Evolutionary conservation across 2,329 filamentous ascomycete species (phyloP).

Genomic region (Colletotrichum tropicale): DNA sequence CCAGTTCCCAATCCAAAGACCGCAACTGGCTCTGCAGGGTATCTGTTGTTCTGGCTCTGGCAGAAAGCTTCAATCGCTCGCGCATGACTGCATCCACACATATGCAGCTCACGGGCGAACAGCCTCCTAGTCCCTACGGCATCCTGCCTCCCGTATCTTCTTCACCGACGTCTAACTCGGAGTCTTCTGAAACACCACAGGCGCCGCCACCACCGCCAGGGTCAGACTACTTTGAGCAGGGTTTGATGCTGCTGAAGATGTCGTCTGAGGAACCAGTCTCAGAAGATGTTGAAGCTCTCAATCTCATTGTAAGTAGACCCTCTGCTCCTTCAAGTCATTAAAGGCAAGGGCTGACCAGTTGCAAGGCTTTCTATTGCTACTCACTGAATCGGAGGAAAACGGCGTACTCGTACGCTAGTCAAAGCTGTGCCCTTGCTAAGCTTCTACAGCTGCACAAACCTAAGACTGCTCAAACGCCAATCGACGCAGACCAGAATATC

Average conservation of each 20-base stretch:
- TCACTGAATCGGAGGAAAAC: conserved; percentile 19
- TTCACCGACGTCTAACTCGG: neutral
- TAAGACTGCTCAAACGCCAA: neutral
- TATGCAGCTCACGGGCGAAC: neutral
- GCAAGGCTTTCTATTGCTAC: conserved; percentile 20
- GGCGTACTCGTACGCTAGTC: conserved; percentile 17
- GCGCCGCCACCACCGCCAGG: conserved; percentile 10
- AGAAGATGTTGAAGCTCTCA: conserved; percentile 13
- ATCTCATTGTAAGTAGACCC: neutral
- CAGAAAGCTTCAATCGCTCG: conserved; percentile 19
- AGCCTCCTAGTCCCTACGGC: neutral
- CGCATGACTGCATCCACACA: neutral
- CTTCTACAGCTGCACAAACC: conserved; percentile 10
- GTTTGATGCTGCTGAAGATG: conserved; percentile 11
- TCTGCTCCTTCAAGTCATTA: neutral
- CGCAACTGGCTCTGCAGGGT: conserved; percentile 23
- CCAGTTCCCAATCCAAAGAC: conserved; percentile 19
- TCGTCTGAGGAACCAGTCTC: conserved; percentile 11
- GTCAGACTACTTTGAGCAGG: conserved; percentile 20
- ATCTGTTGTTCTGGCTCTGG: conserved; percentile 22
- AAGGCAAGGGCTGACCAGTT: accelerated
- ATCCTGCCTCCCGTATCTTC: neutral
- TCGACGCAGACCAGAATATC: neutral
- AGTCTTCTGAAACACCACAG: neutral
- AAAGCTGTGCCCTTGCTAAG: conserved; percentile 14